These are phyloP conservation scores for Truncatella angustata DNA, from an alignment of 2,329 filamentous ascomycete genomes.

Conservation along the genomic window DNA sequence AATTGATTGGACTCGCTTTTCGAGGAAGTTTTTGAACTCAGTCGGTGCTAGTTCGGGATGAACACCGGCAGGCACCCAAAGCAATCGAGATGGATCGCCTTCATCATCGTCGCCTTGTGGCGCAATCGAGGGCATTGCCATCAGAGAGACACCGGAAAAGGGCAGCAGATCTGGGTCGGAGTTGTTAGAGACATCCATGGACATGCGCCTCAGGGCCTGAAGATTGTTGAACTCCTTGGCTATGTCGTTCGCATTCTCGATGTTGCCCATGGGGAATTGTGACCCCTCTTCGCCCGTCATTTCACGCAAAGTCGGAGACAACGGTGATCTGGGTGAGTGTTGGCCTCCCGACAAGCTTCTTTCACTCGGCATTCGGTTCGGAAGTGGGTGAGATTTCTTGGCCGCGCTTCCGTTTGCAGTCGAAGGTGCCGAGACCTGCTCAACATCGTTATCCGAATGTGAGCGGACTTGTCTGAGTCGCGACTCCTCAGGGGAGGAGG, in stretches of 20 bases:
- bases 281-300: slow-evolving; percentile 60
- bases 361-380: slow-evolving; percentile 37
- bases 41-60: slow-evolving; percentile 93
- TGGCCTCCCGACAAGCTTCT: slow-evolving; percentile 42
- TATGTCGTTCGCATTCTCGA: slow-evolving; percentile 84
- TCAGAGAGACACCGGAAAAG: slow-evolving; percentile 61
- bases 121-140: slow-evolving; percentile 70
- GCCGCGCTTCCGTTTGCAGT: slow-evolving; percentile 21
- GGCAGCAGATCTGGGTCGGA: slow-evolving; percentile 74
- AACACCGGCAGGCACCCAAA: slow-evolving; percentile 93
- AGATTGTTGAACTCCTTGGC: slow-evolving; percentile 91
- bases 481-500: slow-evolving; percentile 34
- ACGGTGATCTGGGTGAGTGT: slow-evolving; percentile 31
- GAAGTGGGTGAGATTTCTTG: slow-evolving; percentile 44
- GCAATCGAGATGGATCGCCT: slow-evolving; percentile 80
- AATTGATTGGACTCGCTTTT: slow-evolving; percentile 88
- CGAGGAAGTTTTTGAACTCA: slow-evolving; percentile 95
- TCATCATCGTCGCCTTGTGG: slow-evolving; percentile 75
- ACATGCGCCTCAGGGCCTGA: slow-evolving; percentile 86
- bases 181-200: slow-evolving; percentile 82
- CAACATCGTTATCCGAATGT: slow-evolving; percentile 41
- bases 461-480: slow-evolving; percentile 43
- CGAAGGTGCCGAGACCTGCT: slow-evolving; percentile 23
- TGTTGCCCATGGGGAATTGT: slow-evolving; percentile 83
- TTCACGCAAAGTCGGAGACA: slow-evolving; percentile 54